Evolutionary conservation across 345 rosid genomes (phyloP).

Genomic region (Psidium guajava): DNA sequence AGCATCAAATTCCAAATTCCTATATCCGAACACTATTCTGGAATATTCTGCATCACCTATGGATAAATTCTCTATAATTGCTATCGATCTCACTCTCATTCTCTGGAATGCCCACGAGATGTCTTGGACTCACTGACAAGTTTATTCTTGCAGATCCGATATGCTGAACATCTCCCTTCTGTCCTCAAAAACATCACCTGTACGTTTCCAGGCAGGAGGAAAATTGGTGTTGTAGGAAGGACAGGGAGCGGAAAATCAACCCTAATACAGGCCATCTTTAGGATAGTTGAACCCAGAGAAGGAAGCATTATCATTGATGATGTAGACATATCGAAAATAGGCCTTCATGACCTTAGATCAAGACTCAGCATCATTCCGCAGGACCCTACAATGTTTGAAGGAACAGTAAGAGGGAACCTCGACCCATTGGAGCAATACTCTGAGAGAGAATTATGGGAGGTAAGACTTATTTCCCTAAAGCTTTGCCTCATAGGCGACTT

Average conservation of each 20-base stretch:
- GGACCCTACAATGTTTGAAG: conserved; percentile 91
- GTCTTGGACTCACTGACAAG: not conserved
- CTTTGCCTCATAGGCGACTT: not conserved
- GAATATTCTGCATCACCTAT: not conserved
- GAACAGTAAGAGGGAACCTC: conserved; percentile 82
- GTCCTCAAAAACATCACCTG: conserved; percentile 70
- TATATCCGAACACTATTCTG: not conserved
- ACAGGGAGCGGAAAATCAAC: conserved; percentile 98
- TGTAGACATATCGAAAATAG: conserved; percentile 68
- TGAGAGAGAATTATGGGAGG: conserved; percentile 73
- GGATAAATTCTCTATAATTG: not conserved
- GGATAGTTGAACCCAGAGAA: conserved; percentile 76
- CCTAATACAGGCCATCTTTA: conserved; percentile 75
- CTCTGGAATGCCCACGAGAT: not conserved
- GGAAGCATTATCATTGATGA: conserved; percentile 77
- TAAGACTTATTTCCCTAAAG: conserved; percentile 6
- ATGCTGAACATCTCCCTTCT: conserved; percentile 85
- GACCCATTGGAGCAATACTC: conserved; percentile 66
- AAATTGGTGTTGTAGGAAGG: conserved; percentile 92
- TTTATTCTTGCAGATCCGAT: conserved; percentile 48
- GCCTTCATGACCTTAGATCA: conserved; percentile 80
- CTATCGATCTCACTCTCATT: not conserved
- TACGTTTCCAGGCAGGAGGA: conserved; percentile 73
- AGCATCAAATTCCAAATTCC: not conserved
- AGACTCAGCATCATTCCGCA: conserved; percentile 93